phyloP scores from a whole-genome alignment of 176 grass and related monocot genomes.

The Urochloa ruziziensis region DNA sequence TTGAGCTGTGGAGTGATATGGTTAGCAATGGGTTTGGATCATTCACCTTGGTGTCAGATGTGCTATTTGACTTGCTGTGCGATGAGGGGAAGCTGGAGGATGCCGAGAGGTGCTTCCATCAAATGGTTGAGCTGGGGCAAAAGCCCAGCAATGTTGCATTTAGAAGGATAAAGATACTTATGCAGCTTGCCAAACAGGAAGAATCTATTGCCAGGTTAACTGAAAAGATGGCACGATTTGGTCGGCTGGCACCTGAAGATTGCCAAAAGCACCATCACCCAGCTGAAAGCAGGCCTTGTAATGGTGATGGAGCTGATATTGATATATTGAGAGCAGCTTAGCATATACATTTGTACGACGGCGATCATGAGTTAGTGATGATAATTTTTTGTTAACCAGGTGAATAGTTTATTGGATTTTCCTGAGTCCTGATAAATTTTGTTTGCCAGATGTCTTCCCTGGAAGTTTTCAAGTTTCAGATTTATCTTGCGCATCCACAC shows the following conservation, averaged over 20 bases:
- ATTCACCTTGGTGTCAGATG: constrained; percentile 75
- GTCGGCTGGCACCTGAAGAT: constrained; percentile 24
- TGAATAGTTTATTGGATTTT: background rate
- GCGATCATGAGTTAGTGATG: background rate
- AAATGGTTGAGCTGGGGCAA: constrained; percentile 71
- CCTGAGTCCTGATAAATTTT: background rate
- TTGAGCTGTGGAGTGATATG: constrained; percentile 90
- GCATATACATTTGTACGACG: background rate
- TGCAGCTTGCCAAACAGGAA: constrained; percentile 75
- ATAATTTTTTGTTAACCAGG: constrained; percentile 11
- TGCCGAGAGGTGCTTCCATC: constrained; percentile 71
- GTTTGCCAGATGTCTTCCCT: background rate
- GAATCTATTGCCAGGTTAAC: constrained; percentile 59
- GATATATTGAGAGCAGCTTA: background rate
- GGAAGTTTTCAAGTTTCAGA: constrained; percentile 13
- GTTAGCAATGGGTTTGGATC: constrained; percentile 67
- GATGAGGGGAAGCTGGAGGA: constrained; percentile 80
- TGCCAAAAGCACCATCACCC: constrained; percentile 23
- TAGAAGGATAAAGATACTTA: constrained; percentile 83
- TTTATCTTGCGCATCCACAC: background rate
- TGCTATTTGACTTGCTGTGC: constrained; percentile 80
- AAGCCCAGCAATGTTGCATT: constrained; percentile 68
- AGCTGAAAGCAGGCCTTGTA: constrained; percentile 4
- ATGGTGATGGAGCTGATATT: constrained; percentile 1
- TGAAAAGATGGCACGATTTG: constrained; percentile 48